A percentile compares a stretch with the other conserved stretches of the same genome.
These are phyloP conservation scores for Aspergillus tubingensis DNA, from an alignment of 2,329 filamentous ascomycete genomes.

Conservation along the genomic window DNA sequence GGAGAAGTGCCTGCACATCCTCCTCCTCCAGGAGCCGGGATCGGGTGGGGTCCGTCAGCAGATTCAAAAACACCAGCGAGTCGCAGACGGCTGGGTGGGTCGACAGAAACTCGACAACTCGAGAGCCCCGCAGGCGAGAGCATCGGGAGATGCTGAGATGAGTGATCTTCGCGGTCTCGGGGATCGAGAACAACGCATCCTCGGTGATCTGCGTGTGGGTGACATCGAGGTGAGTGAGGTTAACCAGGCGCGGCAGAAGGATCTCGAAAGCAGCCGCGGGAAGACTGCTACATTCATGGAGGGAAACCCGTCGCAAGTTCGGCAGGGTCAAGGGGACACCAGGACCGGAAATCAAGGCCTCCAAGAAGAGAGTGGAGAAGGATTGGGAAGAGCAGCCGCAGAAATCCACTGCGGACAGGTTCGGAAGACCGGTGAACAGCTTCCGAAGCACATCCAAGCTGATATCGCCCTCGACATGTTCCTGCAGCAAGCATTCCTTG, in stretches of 20 bases:
- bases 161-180: conserved; percentile 69
- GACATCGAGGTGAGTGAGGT: conserved; percentile 77
- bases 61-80: conserved; percentile 69
- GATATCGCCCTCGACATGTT: conserved; percentile 77
- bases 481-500: conserved; percentile 76
- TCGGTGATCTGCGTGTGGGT: conserved; percentile 76
- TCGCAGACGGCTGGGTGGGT: conserved; percentile 69
- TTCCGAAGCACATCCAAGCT: conserved; percentile 68
- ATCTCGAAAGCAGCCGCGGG: conserved; percentile 67
- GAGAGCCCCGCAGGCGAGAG: conserved; percentile 65
- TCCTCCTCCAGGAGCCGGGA: conserved; percentile 69
- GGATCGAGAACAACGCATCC: conserved; percentile 68
- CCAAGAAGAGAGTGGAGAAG: conserved; percentile 68
- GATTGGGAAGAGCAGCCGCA: conserved; percentile 70
- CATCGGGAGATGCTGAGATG: conserved; percentile 80
- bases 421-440: conserved; percentile 67
- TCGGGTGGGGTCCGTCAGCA: conserved; percentile 70
- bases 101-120: conserved; percentile 69
- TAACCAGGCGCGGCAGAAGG: conserved; percentile 68
- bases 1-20: conserved; percentile 66
- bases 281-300: conserved; percentile 77
- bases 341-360: conserved; percentile 51
- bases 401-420: conserved; percentile 70
- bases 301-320: conserved; percentile 66
- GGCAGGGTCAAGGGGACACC: conserved; percentile 56